phyloP scores from a whole-genome alignment of 768 basidiomycete genomes.

The Leccinum truebloodii region DNA sequence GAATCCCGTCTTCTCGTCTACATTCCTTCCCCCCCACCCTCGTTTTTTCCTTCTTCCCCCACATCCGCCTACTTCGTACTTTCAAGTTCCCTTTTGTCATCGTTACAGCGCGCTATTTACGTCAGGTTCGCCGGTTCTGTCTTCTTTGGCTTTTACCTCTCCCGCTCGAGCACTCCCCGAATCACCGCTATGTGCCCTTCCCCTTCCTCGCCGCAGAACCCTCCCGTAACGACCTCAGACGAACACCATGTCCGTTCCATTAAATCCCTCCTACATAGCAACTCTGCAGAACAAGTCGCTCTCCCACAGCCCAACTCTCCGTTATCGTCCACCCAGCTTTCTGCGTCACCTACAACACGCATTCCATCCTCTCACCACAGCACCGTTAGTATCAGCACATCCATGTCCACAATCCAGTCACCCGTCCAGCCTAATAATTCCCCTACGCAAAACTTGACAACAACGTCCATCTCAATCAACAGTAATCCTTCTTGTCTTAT shows the following conservation, averaged over 20 bases:
- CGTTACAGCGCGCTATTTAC: slow-evolving; percentile 23
- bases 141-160: slow-evolving; percentile 16
- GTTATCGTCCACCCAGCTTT: slow-evolving; percentile 16
- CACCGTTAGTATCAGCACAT: slow-evolving; percentile 13
- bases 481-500: slow-evolving; percentile 25
- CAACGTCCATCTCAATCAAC: slow-evolving; percentile 14
- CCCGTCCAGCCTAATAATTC: slow-evolving; percentile 22
- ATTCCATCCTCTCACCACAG: slow-evolving; percentile 10
- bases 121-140: slow-evolving; percentile 17
- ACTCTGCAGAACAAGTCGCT: slow-evolving; percentile 9
- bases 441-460: slow-evolving; percentile 14
- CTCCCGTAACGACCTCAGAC: slow-evolving; percentile 22
- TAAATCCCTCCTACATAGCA: slow-evolving; percentile 6
- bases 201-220: slow-evolving; percentile 27
- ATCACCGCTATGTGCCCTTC: slow-evolving; percentile 30
- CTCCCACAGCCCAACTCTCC: slow-evolving; percentile 10
- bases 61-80: slow-evolving; percentile 23
- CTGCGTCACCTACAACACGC: slow-evolving; percentile 24
- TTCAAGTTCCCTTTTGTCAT: slow-evolving; percentile 10
- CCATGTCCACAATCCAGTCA: slow-evolving; percentile 22
- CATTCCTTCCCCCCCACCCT: slow-evolving; percentile 12
- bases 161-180: slow-evolving; percentile 21
- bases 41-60: slow-evolving; percentile 12
- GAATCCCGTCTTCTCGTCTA: slow-evolving; percentile 11
- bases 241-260: slow-evolving; percentile 10